A percentile compares a stretch with the other conserved stretches of the same genome.
Conservation (phyloP, 768 basidiomycete genomes). For the Tulasnella sp. region DNA sequence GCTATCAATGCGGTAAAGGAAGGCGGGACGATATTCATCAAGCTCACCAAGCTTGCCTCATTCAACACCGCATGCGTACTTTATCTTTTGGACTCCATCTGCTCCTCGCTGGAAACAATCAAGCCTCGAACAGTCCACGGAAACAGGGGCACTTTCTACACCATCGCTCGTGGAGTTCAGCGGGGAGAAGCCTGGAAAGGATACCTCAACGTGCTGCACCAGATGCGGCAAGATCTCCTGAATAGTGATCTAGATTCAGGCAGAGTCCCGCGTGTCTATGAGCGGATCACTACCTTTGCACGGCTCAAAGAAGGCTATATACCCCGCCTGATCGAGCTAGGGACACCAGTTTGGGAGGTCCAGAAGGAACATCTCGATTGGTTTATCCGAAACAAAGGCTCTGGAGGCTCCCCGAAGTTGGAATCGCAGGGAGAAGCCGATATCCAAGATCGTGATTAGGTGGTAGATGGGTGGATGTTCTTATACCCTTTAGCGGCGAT, state of each 20-base stretch:
- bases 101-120: background rate
- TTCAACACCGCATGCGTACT: background rate
- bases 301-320: background rate
- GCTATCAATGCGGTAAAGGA: background rate
- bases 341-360: slow-evolving; percentile 7
- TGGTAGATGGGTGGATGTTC: no score
- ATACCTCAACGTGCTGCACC: background rate
- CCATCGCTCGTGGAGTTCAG: background rate
- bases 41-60: background rate
- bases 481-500: no score
- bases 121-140: slow-evolving; percentile 8
- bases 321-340: slow-evolving; percentile 2
- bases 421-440: no score
- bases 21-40: slow-evolving; percentile 1
- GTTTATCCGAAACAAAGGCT: background rate
- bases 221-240: background rate
- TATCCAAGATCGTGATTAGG: no score
- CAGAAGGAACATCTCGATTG: background rate
- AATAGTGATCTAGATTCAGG: background rate
- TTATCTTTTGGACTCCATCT: slow-evolving; percentile 4
- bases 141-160: background rate
- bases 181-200: background rate
- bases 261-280: background rate
- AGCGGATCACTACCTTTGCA: background rate
- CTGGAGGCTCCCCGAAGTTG: background rate